Conservation (phyloP, 345 rosid species). For the Linum lewisii region DNA sequence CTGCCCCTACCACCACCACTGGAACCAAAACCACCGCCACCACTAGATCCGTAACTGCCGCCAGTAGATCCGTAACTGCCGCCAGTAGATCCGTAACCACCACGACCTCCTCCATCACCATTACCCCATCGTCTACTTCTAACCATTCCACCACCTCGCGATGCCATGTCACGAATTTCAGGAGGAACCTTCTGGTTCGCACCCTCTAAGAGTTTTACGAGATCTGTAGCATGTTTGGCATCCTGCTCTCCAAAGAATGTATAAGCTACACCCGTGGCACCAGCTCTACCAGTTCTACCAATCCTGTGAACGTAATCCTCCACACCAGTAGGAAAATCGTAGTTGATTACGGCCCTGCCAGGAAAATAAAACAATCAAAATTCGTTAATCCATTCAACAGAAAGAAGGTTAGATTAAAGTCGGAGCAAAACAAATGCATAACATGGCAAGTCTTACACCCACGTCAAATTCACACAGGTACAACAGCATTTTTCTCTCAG, state of each 20-base stretch:
- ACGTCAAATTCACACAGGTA: background rate
- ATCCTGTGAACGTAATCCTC: slow-evolving; percentile 98
- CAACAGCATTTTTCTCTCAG: too few species aligned
- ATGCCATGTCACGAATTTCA: slow-evolving; percentile 78
- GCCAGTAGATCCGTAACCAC: slow-evolving; percentile 31
- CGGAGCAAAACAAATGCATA: background rate
- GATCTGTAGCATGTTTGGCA: slow-evolving; percentile 77
- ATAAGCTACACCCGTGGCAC: slow-evolving; percentile 85
- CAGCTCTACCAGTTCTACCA: slow-evolving; percentile 98
- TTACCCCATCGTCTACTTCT: slow-evolving; percentile 73
- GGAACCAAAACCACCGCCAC: slow-evolving; percentile 31
- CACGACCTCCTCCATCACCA: slow-evolving; percentile 49
- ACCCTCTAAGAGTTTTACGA: slow-evolving; percentile 83
- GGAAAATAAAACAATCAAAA: slow-evolving; percentile 1
- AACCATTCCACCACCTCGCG: slow-evolving; percentile 70
- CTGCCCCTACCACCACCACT: slow-evolving; percentile 41
- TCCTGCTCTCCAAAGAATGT: slow-evolving; percentile 90
- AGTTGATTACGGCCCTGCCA: slow-evolving; percentile 83
- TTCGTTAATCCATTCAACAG: background rate
- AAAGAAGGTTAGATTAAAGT: background rate
- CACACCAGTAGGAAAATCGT: slow-evolving; percentile 93
- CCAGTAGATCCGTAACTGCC: slow-evolving; percentile 21
- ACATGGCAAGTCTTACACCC: background rate
- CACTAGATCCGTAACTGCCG: slow-evolving; percentile 19
- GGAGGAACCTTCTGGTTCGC: slow-evolving; percentile 82